phyloP scores from a whole-genome alignment of 2,329 filamentous ascomycete species.

The Thermochaetoides dissita region DNA sequence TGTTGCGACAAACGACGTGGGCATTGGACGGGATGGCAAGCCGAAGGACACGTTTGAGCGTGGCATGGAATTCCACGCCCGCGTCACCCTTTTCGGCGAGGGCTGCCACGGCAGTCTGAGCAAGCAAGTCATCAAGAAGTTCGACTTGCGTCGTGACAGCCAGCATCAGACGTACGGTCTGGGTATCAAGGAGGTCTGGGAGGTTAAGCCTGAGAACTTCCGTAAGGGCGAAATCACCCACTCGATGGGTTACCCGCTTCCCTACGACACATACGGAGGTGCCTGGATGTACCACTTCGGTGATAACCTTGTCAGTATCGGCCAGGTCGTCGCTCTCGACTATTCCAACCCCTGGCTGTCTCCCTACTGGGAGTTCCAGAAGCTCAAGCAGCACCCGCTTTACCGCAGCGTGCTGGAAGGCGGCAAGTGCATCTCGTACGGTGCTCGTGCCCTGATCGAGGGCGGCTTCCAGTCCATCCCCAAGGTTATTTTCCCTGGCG shows the following conservation, averaged over 20 bases:
- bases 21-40: conserved; percentile 66
- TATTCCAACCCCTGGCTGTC: conserved; percentile 95
- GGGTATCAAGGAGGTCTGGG: conserved; percentile 95
- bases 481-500: conserved; percentile 90
- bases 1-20: conserved; percentile 90
- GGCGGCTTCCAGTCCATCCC: conserved; percentile 96
- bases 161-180: conserved; percentile 92
- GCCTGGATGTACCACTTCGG: conserved; percentile 99
- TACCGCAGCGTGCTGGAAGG: conserved; percentile 80
- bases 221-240: conserved; percentile 73
- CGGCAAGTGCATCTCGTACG: conserved; percentile 95
- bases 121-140: conserved; percentile 91
- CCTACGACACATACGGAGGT: conserved; percentile 82
- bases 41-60: conserved; percentile 86
- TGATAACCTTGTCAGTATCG: conserved; percentile 86
- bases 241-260: conserved; percentile 83
- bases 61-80: conserved; percentile 95
- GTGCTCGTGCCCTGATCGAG: conserved; percentile 79
- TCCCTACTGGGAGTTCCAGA: conserved; percentile 92
- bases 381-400: conserved; percentile 93
- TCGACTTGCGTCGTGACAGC: conserved; percentile 74
- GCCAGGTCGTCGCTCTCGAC: conserved; percentile 83
- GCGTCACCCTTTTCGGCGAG: conserved; percentile 82
- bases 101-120: conserved; percentile 91
- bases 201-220: conserved; percentile 86